Evolutionary conservation across 192 early-diverging fungal genomes (phyloP).

Genomic region (Dissophora ornata): DNA sequence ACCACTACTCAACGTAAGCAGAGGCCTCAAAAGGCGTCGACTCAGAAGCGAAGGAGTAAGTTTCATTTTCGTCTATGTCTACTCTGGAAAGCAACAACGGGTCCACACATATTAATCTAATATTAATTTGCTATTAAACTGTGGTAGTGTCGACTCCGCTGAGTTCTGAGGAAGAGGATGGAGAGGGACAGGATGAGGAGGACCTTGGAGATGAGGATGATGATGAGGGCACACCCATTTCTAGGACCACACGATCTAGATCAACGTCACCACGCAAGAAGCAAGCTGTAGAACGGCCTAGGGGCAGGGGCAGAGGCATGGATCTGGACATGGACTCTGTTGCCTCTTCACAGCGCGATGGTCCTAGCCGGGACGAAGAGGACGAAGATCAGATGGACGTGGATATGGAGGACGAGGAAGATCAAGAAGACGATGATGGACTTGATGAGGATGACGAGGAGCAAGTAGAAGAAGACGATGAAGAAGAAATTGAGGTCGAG

Average conservation of each 20-base stretch:
- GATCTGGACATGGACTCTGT: constrained; percentile 31
- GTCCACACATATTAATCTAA: no score
- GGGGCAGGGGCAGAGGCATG: constrained; percentile 8
- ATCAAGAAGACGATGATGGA: constrained; percentile 44
- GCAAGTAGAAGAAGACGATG: constrained; percentile 41
- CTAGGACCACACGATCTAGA: constrained; percentile 2
- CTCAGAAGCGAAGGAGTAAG: constrained; percentile 26
- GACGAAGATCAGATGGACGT: constrained; percentile 44
- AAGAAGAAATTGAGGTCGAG: constrained; percentile 23
- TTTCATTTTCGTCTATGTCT: neutral
- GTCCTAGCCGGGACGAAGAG: constrained; percentile 26
- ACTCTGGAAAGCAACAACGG: no score
- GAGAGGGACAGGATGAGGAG: constrained; percentile 37
- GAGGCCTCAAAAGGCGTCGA: neutral
- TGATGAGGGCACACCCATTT: constrained; percentile 8
- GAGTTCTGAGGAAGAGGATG: constrained; percentile 33
- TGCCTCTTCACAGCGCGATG: constrained; percentile 10
- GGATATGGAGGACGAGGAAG: constrained; percentile 51
- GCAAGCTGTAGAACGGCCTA: neutral
- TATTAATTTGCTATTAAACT: no score
- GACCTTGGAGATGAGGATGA: constrained; percentile 31
- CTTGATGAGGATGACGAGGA: constrained; percentile 41
- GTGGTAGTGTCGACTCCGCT: constrained; percentile 32
- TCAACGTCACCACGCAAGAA: constrained; percentile 30
- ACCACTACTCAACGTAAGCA: neutral